phyloP scores from a whole-genome alignment of 257 asterid genomes.

The Salvia rosmarinus region DNA sequence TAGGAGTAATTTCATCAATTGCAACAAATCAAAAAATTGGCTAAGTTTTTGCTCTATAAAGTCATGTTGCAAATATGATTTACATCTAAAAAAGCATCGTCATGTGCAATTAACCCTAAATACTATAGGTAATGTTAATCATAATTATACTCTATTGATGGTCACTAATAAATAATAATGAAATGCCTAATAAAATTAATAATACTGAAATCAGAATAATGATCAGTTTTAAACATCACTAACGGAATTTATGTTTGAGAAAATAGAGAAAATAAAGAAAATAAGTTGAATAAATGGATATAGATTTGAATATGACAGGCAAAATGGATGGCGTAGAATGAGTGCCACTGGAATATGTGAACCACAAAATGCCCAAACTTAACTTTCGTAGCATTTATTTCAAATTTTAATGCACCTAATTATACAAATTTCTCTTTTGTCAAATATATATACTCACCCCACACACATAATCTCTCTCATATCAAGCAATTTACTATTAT shows the following conservation, averaged over 20 bases:
- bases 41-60: too few relatives aligned
- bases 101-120: too few relatives aligned
- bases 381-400: conserved; percentile 30
- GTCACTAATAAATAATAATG: background rate
- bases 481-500: too few relatives aligned
- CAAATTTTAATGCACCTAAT: conserved; percentile 23
- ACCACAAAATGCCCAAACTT: conserved; percentile 26
- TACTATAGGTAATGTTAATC: background rate
- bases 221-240: background rate
- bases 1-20: too few relatives aligned
- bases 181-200: too few relatives aligned
- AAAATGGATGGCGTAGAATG: conserved; percentile 10
- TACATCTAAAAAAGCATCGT: too few relatives aligned
- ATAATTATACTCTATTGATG: background rate
- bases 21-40: too few relatives aligned
- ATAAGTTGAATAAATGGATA: conserved; percentile 3
- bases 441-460: too few relatives aligned
- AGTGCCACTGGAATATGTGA: background rate
- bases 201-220: background rate
- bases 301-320: conserved; percentile 18
- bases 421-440: background rate
- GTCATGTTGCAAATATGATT: too few relatives aligned
- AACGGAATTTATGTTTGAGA: conserved; percentile 4
- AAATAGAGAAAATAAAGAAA: background rate
- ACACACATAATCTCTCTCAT: too few relatives aligned